Evolutionary conservation across 2,329 filamentous ascomycete species (phyloP).

Genomic region (Oidium heveae): DNA sequence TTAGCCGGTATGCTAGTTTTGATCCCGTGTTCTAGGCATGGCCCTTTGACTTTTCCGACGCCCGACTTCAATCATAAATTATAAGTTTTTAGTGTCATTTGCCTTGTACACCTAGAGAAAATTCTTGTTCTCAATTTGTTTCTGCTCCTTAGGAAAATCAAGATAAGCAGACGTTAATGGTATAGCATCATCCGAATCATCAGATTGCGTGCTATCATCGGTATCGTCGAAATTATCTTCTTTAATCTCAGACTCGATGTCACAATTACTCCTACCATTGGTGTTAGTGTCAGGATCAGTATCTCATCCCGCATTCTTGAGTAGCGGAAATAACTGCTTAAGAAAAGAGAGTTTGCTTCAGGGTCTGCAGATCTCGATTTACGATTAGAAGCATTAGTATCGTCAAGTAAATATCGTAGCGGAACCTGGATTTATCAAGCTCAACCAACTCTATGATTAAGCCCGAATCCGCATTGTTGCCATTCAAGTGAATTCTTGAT

Average conservation of each 20-base stretch:
- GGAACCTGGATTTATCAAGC: too few relatives aligned
- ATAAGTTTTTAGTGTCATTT: background rate
- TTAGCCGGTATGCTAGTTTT: too few relatives aligned
- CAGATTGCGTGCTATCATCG: background rate
- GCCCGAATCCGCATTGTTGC: too few relatives aligned
- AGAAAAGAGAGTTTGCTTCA: too few relatives aligned
- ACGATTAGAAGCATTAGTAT: background rate
- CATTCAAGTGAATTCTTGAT: too few relatives aligned
- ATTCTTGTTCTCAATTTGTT: background rate
- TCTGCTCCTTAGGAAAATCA: background rate
- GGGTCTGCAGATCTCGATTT: background rate
- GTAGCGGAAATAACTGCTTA: too few relatives aligned
- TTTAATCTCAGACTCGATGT: background rate
- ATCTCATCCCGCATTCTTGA: too few relatives aligned
- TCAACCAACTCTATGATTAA: too few relatives aligned
- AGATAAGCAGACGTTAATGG: background rate
- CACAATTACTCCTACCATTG: background rate
- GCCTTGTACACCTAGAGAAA: background rate
- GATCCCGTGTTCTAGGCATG: background rate
- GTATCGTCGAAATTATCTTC: background rate
- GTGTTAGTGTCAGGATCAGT: too few relatives aligned
- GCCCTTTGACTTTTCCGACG: background rate
- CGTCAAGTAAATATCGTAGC: too few relatives aligned
- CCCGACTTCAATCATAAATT: background rate
- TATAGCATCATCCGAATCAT: background rate